Percentiles rank a stretch among this genome's conserved stretches.
phyloP scores from a whole-genome alignment of 2,329 filamentous ascomycete genomes.

The Emmonsiellopsis sp. region DNA sequence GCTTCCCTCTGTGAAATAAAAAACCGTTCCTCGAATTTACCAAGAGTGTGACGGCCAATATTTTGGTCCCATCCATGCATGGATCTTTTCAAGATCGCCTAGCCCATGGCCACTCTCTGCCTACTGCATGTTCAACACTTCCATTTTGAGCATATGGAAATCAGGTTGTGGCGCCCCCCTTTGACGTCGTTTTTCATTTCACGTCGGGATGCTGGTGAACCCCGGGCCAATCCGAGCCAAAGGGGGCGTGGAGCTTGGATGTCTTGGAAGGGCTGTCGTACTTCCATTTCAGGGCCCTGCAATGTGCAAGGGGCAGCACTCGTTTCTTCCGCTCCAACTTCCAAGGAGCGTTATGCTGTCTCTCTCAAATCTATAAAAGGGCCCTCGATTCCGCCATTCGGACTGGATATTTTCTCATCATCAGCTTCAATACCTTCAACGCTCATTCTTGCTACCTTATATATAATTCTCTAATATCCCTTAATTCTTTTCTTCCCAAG shows the following conservation, averaged over 20 bases:
- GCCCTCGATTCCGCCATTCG: background rate
- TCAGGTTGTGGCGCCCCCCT: background rate
- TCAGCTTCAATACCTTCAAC: constrained; percentile 9
- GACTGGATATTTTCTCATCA: constrained; percentile 6
- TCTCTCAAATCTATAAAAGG: constrained; percentile 9
- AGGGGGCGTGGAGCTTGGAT: background rate
- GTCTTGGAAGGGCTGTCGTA: background rate
- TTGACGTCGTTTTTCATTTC: background rate
- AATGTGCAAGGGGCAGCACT: background rate
- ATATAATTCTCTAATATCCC: constrained; percentile 9
- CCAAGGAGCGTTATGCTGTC: background rate
- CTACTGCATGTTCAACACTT: background rate
- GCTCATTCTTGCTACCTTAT: constrained; percentile 5
- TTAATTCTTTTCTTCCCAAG: constrained; percentile 4
- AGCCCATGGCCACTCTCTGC: background rate
- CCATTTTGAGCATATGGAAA: background rate
- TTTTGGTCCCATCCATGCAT: background rate
- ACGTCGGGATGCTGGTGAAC: too few species aligned
- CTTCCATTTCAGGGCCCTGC: background rate
- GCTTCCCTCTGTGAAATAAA: background rate
- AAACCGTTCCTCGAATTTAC: background rate
- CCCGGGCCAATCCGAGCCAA: background rate
- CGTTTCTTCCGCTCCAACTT: background rate
- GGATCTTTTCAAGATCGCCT: background rate
- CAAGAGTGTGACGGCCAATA: background rate